Conservation (phyloP, 495 filamentous ascomycete species). For the Bryoglossum gracile region DNA sequence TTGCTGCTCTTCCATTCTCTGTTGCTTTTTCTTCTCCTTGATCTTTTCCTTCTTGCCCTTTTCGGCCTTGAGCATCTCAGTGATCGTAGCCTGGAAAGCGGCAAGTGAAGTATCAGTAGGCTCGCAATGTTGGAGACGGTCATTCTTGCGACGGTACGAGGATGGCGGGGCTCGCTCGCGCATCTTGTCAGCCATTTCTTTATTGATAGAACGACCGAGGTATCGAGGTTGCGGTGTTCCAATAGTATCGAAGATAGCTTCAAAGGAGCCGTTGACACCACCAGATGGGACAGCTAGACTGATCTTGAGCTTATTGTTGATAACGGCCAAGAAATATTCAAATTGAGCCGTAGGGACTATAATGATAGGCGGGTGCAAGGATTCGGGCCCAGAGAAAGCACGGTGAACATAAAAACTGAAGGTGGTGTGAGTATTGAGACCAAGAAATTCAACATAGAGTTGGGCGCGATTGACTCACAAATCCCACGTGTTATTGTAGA, state of each 20-base stretch:
- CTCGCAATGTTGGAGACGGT: constrained; percentile 1
- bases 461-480: constrained; percentile 62
- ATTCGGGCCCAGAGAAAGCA: constrained; percentile 25
- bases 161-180: constrained; percentile 10
- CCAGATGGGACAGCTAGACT: constrained; percentile 44
- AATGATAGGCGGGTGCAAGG: constrained; percentile 43
- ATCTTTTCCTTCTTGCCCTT: constrained; percentile 45
- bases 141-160: constrained; percentile 6
- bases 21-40: constrained; percentile 41
- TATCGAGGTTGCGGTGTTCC: constrained; percentile 55
- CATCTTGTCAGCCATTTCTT: constrained; percentile 29
- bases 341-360: constrained; percentile 60
- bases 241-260: constrained; percentile 47
- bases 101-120: constrained; percentile 28
- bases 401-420: constrained; percentile 65
- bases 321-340: constrained; percentile 45
- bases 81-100: constrained; percentile 42
- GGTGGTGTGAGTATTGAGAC: too few relatives aligned
- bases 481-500: constrained; percentile 60
- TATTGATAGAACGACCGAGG: constrained; percentile 46
- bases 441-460: too few relatives aligned
- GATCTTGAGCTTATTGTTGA: constrained; percentile 46
- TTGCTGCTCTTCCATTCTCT: constrained; percentile 38
- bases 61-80: constrained; percentile 32
- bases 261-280: constrained; percentile 37